Conservation (phyloP, 176 grass and related monocot species). For the Dactylis glomerata region DNA sequence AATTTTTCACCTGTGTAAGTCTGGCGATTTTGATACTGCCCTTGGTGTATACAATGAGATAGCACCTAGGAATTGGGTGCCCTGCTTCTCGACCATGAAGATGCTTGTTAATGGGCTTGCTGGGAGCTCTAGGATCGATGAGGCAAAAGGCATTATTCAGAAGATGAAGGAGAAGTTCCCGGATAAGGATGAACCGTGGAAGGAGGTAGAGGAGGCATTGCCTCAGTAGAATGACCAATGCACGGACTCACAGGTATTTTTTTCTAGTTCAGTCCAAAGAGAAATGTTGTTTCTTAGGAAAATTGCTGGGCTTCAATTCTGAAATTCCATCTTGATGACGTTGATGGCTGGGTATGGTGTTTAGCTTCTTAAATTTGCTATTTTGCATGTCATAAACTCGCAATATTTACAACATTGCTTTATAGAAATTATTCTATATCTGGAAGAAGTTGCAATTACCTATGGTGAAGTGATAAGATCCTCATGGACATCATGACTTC, state of each 20-base stretch:
- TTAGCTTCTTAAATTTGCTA: background rate
- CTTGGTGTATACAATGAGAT: slow-evolving; percentile 55
- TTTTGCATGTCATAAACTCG: background rate
- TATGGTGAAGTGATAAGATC: background rate
- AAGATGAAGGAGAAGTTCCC: slow-evolving; percentile 87
- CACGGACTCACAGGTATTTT: slow-evolving; percentile 11
- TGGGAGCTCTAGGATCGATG: slow-evolving; percentile 54
- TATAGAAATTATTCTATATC: background rate
- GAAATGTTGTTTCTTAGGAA: background rate
- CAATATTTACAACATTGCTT: slow-evolving; percentile 2
- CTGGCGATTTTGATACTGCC: slow-evolving; percentile 70
- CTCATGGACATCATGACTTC: background rate
- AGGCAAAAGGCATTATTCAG: slow-evolving; percentile 72
- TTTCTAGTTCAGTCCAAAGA: background rate
- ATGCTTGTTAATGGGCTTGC: slow-evolving; percentile 85
- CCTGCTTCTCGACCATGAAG: slow-evolving; percentile 83
- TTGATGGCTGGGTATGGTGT: background rate
- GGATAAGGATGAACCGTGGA: slow-evolving; percentile 57
- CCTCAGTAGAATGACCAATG: slow-evolving; percentile 38
- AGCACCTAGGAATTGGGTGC: slow-evolving; percentile 55
- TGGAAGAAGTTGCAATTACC: background rate
- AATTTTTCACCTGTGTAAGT: slow-evolving; percentile 55
- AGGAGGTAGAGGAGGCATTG: slow-evolving; percentile 78
- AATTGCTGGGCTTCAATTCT: background rate
- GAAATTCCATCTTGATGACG: background rate